Conservation (phyloP, 2,329 filamentous ascomycete genomes). For the Tolypocladium sp. region DNA sequence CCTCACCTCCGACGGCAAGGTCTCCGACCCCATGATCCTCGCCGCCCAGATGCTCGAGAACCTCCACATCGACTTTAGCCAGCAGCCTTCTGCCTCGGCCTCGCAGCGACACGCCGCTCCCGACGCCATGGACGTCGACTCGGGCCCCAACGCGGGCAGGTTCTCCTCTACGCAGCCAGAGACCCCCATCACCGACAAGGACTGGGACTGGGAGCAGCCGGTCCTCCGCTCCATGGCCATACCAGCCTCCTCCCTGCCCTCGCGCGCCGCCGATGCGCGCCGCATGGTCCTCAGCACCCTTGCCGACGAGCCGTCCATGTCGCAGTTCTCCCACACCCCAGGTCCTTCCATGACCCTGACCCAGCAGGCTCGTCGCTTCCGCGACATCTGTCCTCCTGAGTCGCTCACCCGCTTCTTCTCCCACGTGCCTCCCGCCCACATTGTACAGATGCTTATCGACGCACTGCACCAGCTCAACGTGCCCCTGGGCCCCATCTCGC, state of each 20-base stretch:
- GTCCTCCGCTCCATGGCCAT: slow-evolving; percentile 42
- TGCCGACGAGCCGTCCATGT: slow-evolving; percentile 76
- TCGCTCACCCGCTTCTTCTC: slow-evolving; percentile 90
- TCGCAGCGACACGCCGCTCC: slow-evolving; percentile 25
- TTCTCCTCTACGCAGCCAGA: slow-evolving; percentile 84
- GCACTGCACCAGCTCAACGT: slow-evolving; percentile 81
- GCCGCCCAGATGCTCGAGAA: slow-evolving; percentile 94
- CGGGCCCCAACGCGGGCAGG: slow-evolving; percentile 29
- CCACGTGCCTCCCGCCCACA: slow-evolving; percentile 60
- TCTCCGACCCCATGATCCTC: slow-evolving; percentile 70
- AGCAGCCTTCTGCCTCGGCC: slow-evolving; percentile 48
- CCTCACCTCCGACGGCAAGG: slow-evolving; percentile 62
- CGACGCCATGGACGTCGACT: slow-evolving; percentile 66
- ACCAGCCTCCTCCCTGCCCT: slow-evolving; percentile 24
- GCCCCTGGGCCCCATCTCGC: slow-evolving; percentile 47
- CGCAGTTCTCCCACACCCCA: slow-evolving; percentile 74
- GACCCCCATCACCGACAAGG: slow-evolving; percentile 60
- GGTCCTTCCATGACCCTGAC: slow-evolving; percentile 76
- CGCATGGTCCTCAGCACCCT: slow-evolving; percentile 52
- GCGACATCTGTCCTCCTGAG: slow-evolving; percentile 82
- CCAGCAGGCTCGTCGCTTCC: slow-evolving; percentile 79
- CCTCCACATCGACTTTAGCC: slow-evolving; percentile 78
- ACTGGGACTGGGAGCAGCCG: slow-evolving; percentile 85
- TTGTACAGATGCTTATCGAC: slow-evolving; percentile 72
- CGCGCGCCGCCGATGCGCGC: slow-evolving; percentile 21